phyloP scores from a whole-genome alignment of 306 rosid species.

The Cucurbita ficifolia region DNA sequence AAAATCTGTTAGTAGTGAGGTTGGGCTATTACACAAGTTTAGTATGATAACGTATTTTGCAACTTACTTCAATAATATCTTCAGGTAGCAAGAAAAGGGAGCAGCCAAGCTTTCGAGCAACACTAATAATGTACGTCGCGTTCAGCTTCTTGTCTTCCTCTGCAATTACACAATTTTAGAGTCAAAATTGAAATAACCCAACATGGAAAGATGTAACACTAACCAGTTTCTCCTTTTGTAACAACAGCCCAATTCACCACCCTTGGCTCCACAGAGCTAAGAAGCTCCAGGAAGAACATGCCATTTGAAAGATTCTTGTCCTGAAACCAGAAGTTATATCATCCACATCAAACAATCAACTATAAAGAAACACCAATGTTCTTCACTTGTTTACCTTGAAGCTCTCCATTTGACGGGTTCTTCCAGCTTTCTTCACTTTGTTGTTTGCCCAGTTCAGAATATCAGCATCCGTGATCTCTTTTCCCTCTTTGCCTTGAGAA shows the following conservation, averaged over 20 bases:
- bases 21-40: neutral
- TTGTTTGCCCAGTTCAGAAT: slow-evolving; percentile 87
- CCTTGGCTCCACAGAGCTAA: slow-evolving; percentile 89
- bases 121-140: slow-evolving; percentile 93
- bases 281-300: slow-evolving; percentile 89
- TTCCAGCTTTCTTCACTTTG: slow-evolving; percentile 68
- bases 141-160: slow-evolving; percentile 96
- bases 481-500: slow-evolving; percentile 65
- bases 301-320: slow-evolving; percentile 85
- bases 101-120: slow-evolving; percentile 96
- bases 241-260: slow-evolving; percentile 97
- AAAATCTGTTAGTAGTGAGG: too few species aligned
- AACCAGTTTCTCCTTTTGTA: slow-evolving; percentile 91
- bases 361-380: neutral
- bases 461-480: slow-evolving; percentile 83
- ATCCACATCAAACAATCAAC: slow-evolving; percentile 6
- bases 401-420: slow-evolving; percentile 76
- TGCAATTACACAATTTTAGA: slow-evolving; percentile 21
- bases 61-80: slow-evolving; percentile 75
- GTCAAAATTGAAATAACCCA: neutral
- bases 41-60: neutral
- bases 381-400: slow-evolving; percentile 58
- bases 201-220: neutral
- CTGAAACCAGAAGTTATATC: slow-evolving; percentile 24
- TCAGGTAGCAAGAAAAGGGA: slow-evolving; percentile 95